Evolutionary conservation across 2,329 filamentous ascomycete genomes (phyloP).

Genomic region (Fusarium robinianum): DNA sequence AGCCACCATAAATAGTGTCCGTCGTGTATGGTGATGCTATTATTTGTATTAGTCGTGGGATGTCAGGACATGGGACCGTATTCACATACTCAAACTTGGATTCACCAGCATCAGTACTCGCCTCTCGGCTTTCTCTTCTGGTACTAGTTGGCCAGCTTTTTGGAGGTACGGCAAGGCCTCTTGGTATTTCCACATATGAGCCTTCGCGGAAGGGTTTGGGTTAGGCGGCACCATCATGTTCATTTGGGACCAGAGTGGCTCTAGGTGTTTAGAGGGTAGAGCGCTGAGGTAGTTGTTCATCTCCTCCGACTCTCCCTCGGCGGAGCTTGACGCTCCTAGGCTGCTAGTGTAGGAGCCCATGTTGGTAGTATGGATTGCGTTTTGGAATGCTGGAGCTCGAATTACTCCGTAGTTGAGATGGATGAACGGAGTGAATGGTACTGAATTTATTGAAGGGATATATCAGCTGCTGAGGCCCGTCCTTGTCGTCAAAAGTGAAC

Average conservation of each 20-base stretch:
- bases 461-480: too few species aligned
- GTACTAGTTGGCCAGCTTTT: constrained; percentile 42
- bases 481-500: too few species aligned
- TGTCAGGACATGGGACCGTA: accelerated
- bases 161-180: constrained; percentile 43
- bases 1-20: constrained; percentile 59
- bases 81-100: constrained; percentile 52
- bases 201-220: constrained; percentile 49
- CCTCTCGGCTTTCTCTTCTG: constrained; percentile 48
- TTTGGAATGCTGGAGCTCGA: too few species aligned
- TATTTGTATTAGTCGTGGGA: background rate
- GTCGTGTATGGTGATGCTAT: constrained; percentile 52
- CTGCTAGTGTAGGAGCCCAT: constrained; percentile 23
- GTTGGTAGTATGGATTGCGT: background rate
- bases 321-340: background rate
- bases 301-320: constrained; percentile 26
- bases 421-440: too few species aligned
- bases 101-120: constrained; percentile 50
- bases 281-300: constrained; percentile 38
- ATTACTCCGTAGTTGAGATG: too few species aligned
- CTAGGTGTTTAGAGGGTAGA: constrained; percentile 40
- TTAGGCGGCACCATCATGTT: constrained; percentile 49
- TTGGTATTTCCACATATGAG: constrained; percentile 47
- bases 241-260: constrained; percentile 57
- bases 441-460: too few species aligned